These are phyloP conservation scores for Vinca major DNA, from an alignment of 305 asterid genomes.

Conservation along the genomic window DNA sequence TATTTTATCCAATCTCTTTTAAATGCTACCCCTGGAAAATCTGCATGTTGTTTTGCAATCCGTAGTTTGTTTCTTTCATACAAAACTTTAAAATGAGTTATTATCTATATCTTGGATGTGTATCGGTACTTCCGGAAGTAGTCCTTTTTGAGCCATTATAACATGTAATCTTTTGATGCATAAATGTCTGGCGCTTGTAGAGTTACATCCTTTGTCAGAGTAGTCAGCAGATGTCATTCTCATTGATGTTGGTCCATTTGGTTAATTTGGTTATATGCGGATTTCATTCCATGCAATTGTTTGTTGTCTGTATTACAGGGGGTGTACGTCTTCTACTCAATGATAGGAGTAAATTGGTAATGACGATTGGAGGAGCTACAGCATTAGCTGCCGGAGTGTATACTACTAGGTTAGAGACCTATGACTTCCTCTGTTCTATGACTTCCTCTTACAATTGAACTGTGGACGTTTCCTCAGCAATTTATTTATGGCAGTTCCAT, in stretches of 20 bases:
- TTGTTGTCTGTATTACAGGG: constrained; percentile 36
- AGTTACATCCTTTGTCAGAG: no score
- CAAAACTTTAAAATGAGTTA: not conserved
- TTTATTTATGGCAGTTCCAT: not conserved
- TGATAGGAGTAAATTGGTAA: constrained; percentile 70
- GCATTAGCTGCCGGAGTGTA: constrained; percentile 98
- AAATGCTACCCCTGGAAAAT: not conserved
- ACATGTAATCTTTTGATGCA: not conserved
- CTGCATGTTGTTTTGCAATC: not conserved
- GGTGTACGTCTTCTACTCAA: constrained; percentile 68
- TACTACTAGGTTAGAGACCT: constrained; percentile 67
- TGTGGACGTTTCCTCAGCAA: not conserved
- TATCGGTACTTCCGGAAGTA: not conserved
- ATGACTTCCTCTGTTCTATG: constrained; percentile 12
- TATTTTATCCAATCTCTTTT: not conserved
- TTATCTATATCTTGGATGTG: not conserved
- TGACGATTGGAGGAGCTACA: constrained; percentile 95
- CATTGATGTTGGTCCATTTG: not conserved
- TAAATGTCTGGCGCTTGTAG: no score
- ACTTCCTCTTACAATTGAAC: constrained; percentile 2
- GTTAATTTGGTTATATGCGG: constrained; percentile 1
- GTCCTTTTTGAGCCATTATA: not conserved
- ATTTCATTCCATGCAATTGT: constrained; percentile 5
- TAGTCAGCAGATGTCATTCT: no score
- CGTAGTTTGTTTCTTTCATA: not conserved